These are phyloP conservation scores for Cadophora sp. DNA, from an alignment of 2,329 filamentous ascomycete genomes.

Conservation along the genomic window DNA sequence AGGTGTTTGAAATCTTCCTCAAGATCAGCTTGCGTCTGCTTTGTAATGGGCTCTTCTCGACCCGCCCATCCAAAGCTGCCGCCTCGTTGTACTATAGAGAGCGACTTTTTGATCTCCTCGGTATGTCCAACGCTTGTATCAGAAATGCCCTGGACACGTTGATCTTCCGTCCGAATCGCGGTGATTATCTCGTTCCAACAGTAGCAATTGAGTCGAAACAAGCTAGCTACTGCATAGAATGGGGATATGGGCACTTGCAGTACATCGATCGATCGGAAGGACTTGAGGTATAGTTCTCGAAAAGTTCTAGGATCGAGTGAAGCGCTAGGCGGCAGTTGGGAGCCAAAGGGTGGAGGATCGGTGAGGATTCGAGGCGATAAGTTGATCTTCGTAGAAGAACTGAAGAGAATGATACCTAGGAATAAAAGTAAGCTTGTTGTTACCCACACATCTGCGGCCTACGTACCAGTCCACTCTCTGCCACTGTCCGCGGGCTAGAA, in stretches of 20 bases:
- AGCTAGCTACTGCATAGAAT: slow-evolving; percentile 37
- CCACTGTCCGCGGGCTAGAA: not conserved
- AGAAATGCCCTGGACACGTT: slow-evolving; percentile 39
- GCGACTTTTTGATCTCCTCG: slow-evolving; percentile 39
- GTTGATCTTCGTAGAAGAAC: slow-evolving; percentile 12
- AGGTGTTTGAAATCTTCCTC: not conserved
- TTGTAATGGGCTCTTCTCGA: not conserved
- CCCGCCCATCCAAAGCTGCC: slow-evolving; percentile 38
- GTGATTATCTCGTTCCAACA: slow-evolving; percentile 43
- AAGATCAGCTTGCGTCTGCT: not conserved
- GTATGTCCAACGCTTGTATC: slow-evolving; percentile 29
- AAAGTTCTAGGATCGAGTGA: slow-evolving; percentile 33
- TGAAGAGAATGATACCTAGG: not conserved
- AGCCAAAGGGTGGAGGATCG: slow-evolving; percentile 35
- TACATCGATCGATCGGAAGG: slow-evolving; percentile 34
- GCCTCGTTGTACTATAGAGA: slow-evolving; percentile 35
- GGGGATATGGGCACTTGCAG: slow-evolving; percentile 31
- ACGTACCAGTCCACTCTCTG: not conserved
- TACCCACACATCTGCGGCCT: not conserved
- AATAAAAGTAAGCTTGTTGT: not conserved
- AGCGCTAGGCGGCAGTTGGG: slow-evolving; percentile 25
- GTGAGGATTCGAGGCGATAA: slow-evolving; percentile 34
- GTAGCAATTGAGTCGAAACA: slow-evolving; percentile 39
- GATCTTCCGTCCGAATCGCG: slow-evolving; percentile 40
- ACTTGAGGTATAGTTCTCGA: slow-evolving; percentile 39